These are phyloP conservation scores for Pseudogymnoascus sp. DNA, from an alignment of 2,329 filamentous ascomycete species.

Conservation along the genomic window DNA sequence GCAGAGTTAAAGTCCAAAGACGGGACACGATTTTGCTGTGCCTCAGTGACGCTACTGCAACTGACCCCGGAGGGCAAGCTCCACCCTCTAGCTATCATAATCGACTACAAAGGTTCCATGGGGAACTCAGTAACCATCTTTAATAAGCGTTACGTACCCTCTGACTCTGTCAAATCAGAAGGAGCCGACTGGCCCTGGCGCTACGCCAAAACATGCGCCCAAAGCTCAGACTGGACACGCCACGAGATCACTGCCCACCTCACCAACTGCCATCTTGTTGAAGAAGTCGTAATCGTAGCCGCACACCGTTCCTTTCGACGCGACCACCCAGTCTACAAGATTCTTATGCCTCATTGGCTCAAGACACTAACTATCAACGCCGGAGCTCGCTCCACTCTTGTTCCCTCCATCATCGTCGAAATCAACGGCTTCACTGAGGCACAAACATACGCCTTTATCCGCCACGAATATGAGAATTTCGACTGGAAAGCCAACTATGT, in stretches of 20 bases:
- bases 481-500: constrained; percentile 38
- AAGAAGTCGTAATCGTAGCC: constrained; percentile 41
- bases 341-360: constrained; percentile 41
- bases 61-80: constrained; percentile 37
- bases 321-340: constrained; percentile 36
- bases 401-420: constrained; percentile 37
- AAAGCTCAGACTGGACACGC: constrained; percentile 40
- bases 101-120: constrained; percentile 38
- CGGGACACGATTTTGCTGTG: constrained; percentile 24
- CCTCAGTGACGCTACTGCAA: constrained; percentile 36
- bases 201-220: constrained; percentile 43
- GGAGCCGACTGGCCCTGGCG: constrained; percentile 43
- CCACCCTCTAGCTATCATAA: constrained; percentile 40
- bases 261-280: constrained; percentile 37
- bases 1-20: constrained; percentile 12
- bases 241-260: constrained; percentile 42
- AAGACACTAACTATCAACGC: constrained; percentile 43
- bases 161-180: constrained; percentile 27
- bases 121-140: constrained; percentile 40
- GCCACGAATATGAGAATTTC: constrained; percentile 36
- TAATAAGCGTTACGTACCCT: constrained; percentile 35
- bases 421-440: constrained; percentile 34
- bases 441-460: constrained; percentile 32
- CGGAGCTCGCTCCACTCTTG: constrained; percentile 35
- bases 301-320: constrained; percentile 35